Evolutionary conservation across 805 yeast species (phyloP), one percentile per base, ranked within the genome.

Genomic region (Tetrapisispora iriomotensis): DNA sequence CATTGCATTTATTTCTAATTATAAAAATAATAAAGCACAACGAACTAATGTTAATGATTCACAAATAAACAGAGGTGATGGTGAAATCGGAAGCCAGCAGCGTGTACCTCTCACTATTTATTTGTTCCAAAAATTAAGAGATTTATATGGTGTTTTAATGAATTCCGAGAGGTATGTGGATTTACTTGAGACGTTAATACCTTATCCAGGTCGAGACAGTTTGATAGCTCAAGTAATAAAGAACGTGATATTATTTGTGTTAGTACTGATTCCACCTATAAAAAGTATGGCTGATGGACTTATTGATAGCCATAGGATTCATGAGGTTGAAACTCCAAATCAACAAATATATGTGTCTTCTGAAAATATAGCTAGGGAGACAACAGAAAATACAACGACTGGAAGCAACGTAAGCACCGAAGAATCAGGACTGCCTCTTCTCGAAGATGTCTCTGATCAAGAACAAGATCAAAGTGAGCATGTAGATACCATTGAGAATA

Each of bases 201-300:
- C 39, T 13, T 18, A 25, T n/a, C 39, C 39, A 8, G 21, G 20
- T 2, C 25, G 10, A 19, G 39, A 37, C 20, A 37, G 19, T 15
- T 25, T 37, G 4, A n/a, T 37, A 15, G 12, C 8, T 17, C 21
- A 24, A 25, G 14, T 26, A 6, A n/a, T 29, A 2, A 37, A 37
- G n/a, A 30, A 19, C 20, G 12, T 37, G 8, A 6, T 30, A 6
- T 30, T 37, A 17, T 37, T 24, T 25, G 12, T 37, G 3, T n/a
- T 37, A 2, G 35, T 30, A 12, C 7, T 37, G 7, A 10, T 37
- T 13, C 39, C 39, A 7, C 39, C 39, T 3, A 17, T 37, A 5
- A 30, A 25, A 20, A 24, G 8, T 23, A 7, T 30, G 13, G 19
- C 31, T 8, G 34, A 37, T 19, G 19, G 26, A 13, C 25, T 30